Base-by-base conservation (phyloP, 2,329 filamentous ascomycete species). In the Clathrospora elynae region DNA sequence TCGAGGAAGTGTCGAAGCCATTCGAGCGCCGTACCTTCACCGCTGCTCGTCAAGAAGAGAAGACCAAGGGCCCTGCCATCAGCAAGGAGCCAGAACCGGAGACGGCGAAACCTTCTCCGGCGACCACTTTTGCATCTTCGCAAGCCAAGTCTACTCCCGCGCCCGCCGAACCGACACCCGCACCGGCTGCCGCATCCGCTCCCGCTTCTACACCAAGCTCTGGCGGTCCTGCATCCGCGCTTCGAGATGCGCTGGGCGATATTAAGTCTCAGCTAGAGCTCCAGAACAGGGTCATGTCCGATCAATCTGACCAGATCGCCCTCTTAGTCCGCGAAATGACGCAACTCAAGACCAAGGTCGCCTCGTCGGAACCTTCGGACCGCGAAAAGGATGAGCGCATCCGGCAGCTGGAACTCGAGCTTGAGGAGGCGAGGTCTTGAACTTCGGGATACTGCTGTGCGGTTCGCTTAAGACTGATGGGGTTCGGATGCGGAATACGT, bases 1-100 rank as follows among this genome's bases (percentile, higher is more conserved):
- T 96, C 56, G 91, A 96, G 66, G 90, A 96, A 65, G 80, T 93
- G 20, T 71, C 86, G 20, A 90, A 89, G 65, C 88, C 89, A 13
- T 74, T 81, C 8, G 86, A 88, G 57, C 85, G 87, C 32, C 74
- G 74, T 14, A 54, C 65, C 3, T 59, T 59, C 20, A 64, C 67
- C 6, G 58, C 66, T 23, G 51, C 63, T 2, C 64, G 64, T 20
- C 66, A 69, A 42, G 71, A 74, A 54, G 67, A 72, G 53, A 73
- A 73, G 59, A 65, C 67, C 4, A 57, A 52, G 13, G 55, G 62
- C 2, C 66, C 66, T 5, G 57, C 55, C 14, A 62, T 67, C 9
- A 61, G 49, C 30, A 65, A 62, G 40, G 65, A 64, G 10, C 61
- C 77, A 23, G 79, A 78, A 62, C 68, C 74, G 14, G 56, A 70